A percentile compares a stretch with the other conserved stretches of the same genome.
These are phyloP conservation scores for Colletotrichum sp. DNA, from an alignment of 2,329 filamentous ascomycete species.

Conservation along the genomic window DNA sequence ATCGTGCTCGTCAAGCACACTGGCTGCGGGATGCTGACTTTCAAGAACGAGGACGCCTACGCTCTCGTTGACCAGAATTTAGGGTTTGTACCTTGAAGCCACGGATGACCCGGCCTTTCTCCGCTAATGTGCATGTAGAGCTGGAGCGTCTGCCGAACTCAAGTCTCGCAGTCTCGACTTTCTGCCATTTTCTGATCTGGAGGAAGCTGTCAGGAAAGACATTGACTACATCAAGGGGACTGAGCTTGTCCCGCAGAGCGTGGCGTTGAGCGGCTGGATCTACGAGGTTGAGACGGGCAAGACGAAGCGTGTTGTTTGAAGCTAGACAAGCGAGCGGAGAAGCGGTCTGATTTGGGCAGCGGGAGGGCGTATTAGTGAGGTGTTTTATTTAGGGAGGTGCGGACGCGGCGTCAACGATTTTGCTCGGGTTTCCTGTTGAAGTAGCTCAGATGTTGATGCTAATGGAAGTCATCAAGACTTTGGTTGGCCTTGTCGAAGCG, in stretches of 20 bases:
- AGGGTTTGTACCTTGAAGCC: constrained; percentile 38
- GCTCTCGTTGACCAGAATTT: constrained; percentile 59
- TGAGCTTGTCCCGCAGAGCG: constrained; percentile 62
- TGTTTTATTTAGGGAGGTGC: background rate
- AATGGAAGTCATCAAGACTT: background rate
- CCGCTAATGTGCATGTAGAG: constrained; percentile 5
- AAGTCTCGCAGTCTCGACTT: constrained; percentile 56
- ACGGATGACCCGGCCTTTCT: constrained; percentile 7
- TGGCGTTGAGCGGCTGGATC: constrained; percentile 74
- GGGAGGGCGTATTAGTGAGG: background rate
- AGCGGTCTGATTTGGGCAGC: background rate
- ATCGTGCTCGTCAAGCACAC: constrained; percentile 79
- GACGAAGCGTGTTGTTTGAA: constrained; percentile 30
- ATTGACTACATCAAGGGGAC: constrained; percentile 65
- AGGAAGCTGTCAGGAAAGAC: constrained; percentile 69
- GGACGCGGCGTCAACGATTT: background rate
- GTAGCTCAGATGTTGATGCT: background rate
- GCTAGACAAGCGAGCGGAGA: constrained; percentile 17
- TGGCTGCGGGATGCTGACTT: constrained; percentile 75
- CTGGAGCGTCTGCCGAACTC: constrained; percentile 25
- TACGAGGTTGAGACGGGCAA: constrained; percentile 80
- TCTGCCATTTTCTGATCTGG: constrained; percentile 67
- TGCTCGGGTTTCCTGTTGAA: background rate
- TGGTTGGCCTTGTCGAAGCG: background rate
- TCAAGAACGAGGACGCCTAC: constrained; percentile 63